Percentiles rank a stretch among this genome's conserved stretches.
Evolutionary conservation across 495 filamentous ascomycete species (phyloP).

Genomic region (Emericellopsis terricola): DNA sequence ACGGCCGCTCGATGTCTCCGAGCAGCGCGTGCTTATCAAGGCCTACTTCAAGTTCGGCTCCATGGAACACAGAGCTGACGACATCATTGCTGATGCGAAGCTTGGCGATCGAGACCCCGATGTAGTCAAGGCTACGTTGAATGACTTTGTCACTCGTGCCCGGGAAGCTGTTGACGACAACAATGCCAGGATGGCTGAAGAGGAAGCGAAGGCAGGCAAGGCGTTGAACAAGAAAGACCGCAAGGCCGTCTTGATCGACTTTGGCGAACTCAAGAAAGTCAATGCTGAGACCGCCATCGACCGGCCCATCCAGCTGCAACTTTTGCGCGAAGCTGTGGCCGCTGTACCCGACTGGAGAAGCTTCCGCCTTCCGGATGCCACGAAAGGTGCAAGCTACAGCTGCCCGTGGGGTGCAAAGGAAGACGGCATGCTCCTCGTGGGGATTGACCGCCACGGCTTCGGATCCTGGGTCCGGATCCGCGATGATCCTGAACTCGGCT

Average conservation of each 20-base stretch:
- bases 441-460: conserved; percentile 83
- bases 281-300: conserved; percentile 92
- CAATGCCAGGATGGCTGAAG: conserved; percentile 46
- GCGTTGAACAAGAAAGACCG: conserved; percentile 84
- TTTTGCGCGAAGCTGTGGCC: conserved; percentile 54
- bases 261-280: conserved; percentile 73
- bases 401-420: conserved; percentile 83
- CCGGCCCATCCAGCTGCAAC: conserved; percentile 69
- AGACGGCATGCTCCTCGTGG: conserved; percentile 92
- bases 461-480: conserved; percentile 87
- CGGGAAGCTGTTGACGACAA: conserved; percentile 57
- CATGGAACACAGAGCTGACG: conserved; percentile 68
- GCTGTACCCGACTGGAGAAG: conserved; percentile 44
- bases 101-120: conserved; percentile 63
- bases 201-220: conserved; percentile 56
- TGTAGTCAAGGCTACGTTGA: conserved; percentile 45
- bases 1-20: conserved; percentile 72
- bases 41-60: conserved; percentile 79
- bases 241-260: conserved; percentile 90
- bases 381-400: conserved; percentile 69
- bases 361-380: conserved; percentile 82
- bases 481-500: conserved; percentile 72
- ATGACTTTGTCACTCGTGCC: conserved; percentile 28
- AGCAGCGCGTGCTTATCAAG: conserved; percentile 74
- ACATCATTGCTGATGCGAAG: conserved; percentile 70